Base-by-base conservation (phyloP, 495 filamentous ascomycete species). In the Xylaria sp. region DNA sequence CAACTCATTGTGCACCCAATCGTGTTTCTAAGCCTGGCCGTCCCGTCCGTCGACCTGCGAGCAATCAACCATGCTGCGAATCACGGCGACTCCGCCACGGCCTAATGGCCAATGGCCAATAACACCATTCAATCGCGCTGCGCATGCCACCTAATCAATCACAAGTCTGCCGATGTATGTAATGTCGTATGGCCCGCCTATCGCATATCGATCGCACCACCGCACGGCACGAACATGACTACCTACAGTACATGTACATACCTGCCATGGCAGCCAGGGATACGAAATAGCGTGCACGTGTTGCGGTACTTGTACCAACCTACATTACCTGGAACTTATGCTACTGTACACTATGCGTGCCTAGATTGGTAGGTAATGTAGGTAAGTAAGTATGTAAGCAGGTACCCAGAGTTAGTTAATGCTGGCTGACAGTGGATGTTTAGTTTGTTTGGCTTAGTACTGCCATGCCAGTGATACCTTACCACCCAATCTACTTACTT, bases 171-270 rank as follows among this genome's bases (percentile, higher is more conserved):
- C 33, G 19, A 35, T 37, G 19, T 33, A 59, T 59, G n/a, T n/a
- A n/a, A n/a, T n/a, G 57, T 37, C 19, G 26, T 58, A 58, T 58
- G 53, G 29, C 35, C 19, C 24, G 58, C 58, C 35, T 61, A 40
- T 61, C 35, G 58, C 58, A 24, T 58, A 58, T 58, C 53, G 29
- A 61, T 61, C 57, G 57, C 57, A 5, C 33, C 35, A 40, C 57
- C 14, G 59, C n/a, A n/a, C 21, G 21, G 21, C 59, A 61, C 43
- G 59, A 26, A 14, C 59, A n/a, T n/a, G n/a, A n/a, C n/a, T n/a
- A n/a, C n/a, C n/a, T n/a, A n/a, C n/a, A n/a, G n/a, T n/a, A n/a
- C n/a, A n/a, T n/a, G n/a, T n/a, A n/a, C n/a, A n/a, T n/a, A n/a
- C n/a, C n/a, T n/a, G n/a, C n/a, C n/a, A n/a, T n/a, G n/a, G n/a